Percentiles rank a stretch among this genome's conserved stretches.
Evolutionary conservation across 148 eudicot genomes (phyloP).

Genomic region (Euryodendron excelsum): DNA sequence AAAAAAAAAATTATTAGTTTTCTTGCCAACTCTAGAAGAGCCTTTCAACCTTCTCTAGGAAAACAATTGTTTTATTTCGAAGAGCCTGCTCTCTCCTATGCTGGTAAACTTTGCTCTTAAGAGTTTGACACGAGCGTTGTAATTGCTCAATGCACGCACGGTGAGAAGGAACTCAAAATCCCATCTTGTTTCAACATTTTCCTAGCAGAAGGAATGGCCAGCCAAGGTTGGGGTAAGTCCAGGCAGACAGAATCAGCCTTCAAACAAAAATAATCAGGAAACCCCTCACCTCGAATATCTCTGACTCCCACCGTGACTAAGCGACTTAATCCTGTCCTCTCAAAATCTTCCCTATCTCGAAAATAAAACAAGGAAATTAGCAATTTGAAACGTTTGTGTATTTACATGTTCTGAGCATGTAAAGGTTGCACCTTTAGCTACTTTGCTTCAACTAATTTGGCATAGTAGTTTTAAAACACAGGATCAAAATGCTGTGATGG

Average conservation of each 20-base stretch:
- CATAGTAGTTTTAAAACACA: neutral
- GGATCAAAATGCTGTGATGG: neutral
- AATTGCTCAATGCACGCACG: slow-evolving; percentile 97
- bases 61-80: too few species aligned
- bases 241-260: slow-evolving; percentile 75
- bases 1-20: too few species aligned
- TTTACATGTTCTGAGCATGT: neutral
- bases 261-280: slow-evolving; percentile 68
- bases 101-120: slow-evolving; percentile 50
- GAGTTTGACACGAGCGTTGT: slow-evolving; percentile 75
- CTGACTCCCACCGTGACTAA: slow-evolving; percentile 85
- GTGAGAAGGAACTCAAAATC: slow-evolving; percentile 88
- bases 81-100: neutral
- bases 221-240: slow-evolving; percentile 95
- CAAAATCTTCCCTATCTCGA: slow-evolving; percentile 76
- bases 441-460: neutral
- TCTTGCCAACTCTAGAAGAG: neutral
- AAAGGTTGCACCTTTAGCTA: neutral
- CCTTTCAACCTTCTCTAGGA: neutral
- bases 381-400: neutral
- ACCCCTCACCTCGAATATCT: slow-evolving; percentile 93
- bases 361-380: neutral
- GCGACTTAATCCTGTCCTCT: slow-evolving; percentile 67
- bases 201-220: slow-evolving; percentile 80
- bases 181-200: slow-evolving; percentile 89